phyloP scores from a whole-genome alignment of 768 basidiomycete genomes.

The Trametes cubensis region DNA sequence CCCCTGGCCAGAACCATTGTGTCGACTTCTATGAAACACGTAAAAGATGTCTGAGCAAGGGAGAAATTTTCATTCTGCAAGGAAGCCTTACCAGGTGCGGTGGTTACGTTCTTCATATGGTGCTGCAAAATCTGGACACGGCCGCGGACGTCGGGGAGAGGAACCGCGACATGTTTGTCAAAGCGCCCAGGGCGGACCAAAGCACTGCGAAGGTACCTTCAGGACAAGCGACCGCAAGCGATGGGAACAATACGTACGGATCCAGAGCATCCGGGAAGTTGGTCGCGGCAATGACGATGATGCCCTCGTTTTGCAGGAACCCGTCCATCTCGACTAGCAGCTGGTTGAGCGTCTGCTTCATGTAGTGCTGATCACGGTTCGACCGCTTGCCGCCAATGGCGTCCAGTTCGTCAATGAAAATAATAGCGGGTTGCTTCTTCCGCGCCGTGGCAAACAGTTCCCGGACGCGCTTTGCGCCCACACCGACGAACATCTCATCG shows the following conservation, averaged over 20 bases:
- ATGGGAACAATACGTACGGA: constrained; percentile 53
- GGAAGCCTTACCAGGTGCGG: constrained; percentile 51
- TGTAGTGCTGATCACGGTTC: constrained; percentile 81
- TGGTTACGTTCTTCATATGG: constrained; percentile 81
- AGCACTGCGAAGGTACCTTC: constrained; percentile 53
- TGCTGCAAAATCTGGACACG: constrained; percentile 92
- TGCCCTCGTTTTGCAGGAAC: constrained; percentile 89
- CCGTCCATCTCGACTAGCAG: constrained; percentile 97
- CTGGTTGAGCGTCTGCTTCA: constrained; percentile 96
- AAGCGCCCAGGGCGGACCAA: constrained; percentile 96
- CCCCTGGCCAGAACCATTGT: constrained; percentile 88
- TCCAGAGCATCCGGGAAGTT: constrained; percentile 97
- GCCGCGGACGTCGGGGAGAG: constrained; percentile 92
- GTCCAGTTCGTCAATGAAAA: constrained; percentile 97
- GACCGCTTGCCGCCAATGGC: constrained; percentile 91
- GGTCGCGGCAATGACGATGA: constrained; percentile 96
- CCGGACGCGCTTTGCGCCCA: constrained; percentile 92
- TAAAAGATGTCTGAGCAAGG: constrained; percentile 12
- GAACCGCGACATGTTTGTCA: constrained; percentile 90
- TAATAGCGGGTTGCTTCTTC: constrained; percentile 94
- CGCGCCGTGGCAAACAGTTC: constrained; percentile 93
- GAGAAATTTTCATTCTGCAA: not conserved
- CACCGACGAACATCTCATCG: constrained; percentile 97
- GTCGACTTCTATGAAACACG: constrained; percentile 64
- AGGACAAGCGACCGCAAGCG: not conserved